Evolutionary conservation across 2,329 filamentous ascomycete genomes (phyloP).

Genomic region (Zymoseptoria ardabiliae): DNA sequence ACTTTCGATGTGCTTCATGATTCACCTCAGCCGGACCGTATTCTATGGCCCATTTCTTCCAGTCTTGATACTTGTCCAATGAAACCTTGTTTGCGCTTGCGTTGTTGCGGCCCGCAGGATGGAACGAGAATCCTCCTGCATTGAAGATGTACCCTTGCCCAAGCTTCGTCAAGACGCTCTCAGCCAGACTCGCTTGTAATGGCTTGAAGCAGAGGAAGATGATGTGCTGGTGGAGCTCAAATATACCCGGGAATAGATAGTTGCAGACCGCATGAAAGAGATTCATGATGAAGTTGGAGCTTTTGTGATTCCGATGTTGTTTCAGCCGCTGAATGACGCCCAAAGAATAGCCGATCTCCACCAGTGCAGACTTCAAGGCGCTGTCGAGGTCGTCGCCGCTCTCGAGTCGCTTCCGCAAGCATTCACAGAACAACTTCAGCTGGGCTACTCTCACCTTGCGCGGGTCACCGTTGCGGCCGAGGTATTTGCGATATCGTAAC

Average conservation of each 20-base stretch:
- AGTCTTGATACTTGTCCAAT: background rate
- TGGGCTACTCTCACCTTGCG: background rate
- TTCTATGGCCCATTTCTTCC: slow-evolving; percentile 15
- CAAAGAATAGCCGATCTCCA: slow-evolving; percentile 1
- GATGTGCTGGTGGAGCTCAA: background rate
- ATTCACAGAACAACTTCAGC: background rate
- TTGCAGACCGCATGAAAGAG: background rate
- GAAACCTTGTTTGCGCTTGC: background rate
- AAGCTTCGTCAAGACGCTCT: slow-evolving; percentile 1
- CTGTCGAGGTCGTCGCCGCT: background rate
- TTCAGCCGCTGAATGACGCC: background rate
- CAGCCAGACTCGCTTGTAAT: background rate
- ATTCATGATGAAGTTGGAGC: slow-evolving; percentile 5
- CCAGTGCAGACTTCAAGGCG: background rate
- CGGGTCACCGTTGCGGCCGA: background rate
- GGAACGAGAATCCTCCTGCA: background rate
- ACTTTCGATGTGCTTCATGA: too few species aligned
- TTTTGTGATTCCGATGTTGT: background rate
- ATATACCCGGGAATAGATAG: background rate
- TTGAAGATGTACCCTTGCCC: slow-evolving; percentile 3
- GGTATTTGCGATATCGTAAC: background rate
- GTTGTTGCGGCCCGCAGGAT: background rate
- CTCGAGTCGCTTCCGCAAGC: background rate
- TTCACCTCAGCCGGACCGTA: too few species aligned
- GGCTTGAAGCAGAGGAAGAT: background rate